Base-by-base conservation (phyloP, 2,329 filamentous ascomycete genomes). In the Pseudogymnoascus verrucosus region DNA sequence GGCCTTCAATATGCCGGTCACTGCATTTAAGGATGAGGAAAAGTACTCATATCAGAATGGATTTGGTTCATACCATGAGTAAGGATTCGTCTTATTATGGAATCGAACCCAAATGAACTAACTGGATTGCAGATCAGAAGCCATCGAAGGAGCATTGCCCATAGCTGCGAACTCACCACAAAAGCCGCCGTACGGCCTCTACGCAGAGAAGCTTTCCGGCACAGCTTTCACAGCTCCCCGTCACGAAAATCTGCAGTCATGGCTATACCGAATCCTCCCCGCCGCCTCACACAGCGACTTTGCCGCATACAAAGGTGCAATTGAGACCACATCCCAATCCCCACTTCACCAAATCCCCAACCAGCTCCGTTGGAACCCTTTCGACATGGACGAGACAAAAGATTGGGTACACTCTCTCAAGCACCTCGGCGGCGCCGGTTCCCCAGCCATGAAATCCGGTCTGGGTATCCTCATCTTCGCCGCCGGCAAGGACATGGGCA, bases 391-490 rank as follows among this genome's bases (percentile, higher is more conserved):
- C 67, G 80, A 89, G 73, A 80, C 79, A 3, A 84, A 85, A 1
- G 85, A 89, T 69, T 89, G 86, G 85, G 84, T 89, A 21, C 83
- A 88, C 69, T 82, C 82, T 63, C 51, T 76, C 21, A 66, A 74
- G 5, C 85, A 89, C 65, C 80, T 93, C 19, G 90, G 89, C 1
- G 90, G 90, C 3, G 85, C 90, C 0, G 92, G 92, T 14, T 89
- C 95, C 69, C 87, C 90, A 0, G 88, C 88, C 0, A 82, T 89
- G 74, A 96, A 96, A 76, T 80, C 84, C 16, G 92, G 92, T 0
- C 70, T 96, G 44, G 91, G 89, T 21, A 91, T 95, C 65, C 87
- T 89, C 74, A 84, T 95, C 64, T 96, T 90, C 72, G 88, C 89
- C 1, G 90, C 89, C 0, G 90, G 89, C 19, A 87, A 84, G 73